Base-by-base conservation (phyloP, 2,329 filamentous ascomycete genomes). In the Gliomastix tumulicola region DNA sequence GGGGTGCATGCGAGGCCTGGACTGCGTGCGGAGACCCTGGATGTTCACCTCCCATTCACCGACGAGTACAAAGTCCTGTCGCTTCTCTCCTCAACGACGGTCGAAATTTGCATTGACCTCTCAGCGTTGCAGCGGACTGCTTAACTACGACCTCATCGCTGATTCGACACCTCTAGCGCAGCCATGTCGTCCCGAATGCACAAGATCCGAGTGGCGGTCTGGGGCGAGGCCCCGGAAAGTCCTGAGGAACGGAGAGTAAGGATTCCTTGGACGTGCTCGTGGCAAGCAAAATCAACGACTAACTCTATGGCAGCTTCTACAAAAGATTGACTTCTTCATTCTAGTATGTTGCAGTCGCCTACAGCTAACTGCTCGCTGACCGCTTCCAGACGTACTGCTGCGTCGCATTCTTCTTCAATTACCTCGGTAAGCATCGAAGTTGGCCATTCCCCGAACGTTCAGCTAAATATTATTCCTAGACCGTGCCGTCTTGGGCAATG, bases 401-500 rank as follows among this genome's bases (percentile, higher is more conserved):
- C 22, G 38, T 46, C 13, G 38, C 39, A 19, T 44, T 44, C 36
- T 46, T 46, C 35, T 43, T 43, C 35, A 43, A 43, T 32, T 43
- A 37, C 22, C 41, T 41, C 21, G 39, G 39, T 41, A 22, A 12
- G 40, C 18, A 43, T 63, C 4, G 11, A 28, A 15, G n/a, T 28
- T 22, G 15, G 55, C 54, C n/a, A 10, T 17, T 28, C 16, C 18
- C 4, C 12, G 18, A 17, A 18, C 16, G 13, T 7, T 30, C 17
- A 32, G 8, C 11, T 25, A 17, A 12, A 32, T 18, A 13, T 7
- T 12, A 3, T 30, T 19, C 7, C 17, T 18, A 42, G 44, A 48
- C 33, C 42, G 45, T 8, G 36, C 40, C 15, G 44, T 41, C 4
- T 28, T 48, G 11, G 41, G 40, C 31, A 68, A 68, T 46, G 65